Percentiles rank a stretch among this genome's conserved stretches.
Evolutionary conservation across 2,329 filamentous ascomycete species (phyloP).

Genomic region (Ophiostoma montium): DNA sequence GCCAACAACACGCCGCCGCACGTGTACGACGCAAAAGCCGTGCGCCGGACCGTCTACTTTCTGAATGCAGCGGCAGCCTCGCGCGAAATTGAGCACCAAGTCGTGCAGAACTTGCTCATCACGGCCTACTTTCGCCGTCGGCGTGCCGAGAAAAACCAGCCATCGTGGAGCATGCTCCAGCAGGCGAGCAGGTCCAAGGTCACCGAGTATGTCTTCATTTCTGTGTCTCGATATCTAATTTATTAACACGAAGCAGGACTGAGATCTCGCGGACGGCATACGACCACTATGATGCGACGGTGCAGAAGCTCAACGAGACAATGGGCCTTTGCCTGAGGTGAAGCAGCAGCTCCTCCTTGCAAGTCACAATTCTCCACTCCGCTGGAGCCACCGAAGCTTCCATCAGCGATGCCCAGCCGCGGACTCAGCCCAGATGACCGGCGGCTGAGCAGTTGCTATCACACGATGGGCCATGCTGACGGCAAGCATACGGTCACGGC

Average conservation of each 20-base stretch:
- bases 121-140: conserved; percentile 28
- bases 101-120: conserved; percentile 54
- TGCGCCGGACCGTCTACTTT: conserved; percentile 57
- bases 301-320: conserved; percentile 60
- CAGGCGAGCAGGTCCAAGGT: conserved; percentile 4
- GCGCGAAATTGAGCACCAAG: conserved; percentile 54
- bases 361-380: neutral
- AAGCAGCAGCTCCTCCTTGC: conserved; percentile 6
- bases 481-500: too few species aligned
- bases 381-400: too few species aligned
- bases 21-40: conserved; percentile 33
- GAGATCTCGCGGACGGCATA: conserved; percentile 25
- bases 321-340: conserved; percentile 52
- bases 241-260: neutral
- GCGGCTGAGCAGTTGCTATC: too few species aligned
- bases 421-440: too few species aligned
- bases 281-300: conserved; percentile 52
- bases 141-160: conserved; percentile 14
- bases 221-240: neutral
- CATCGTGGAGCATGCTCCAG: conserved; percentile 15
- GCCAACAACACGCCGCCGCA: conserved; percentile 17
- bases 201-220: neutral
- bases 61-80: conserved; percentile 48
- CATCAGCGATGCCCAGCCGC: too few species aligned
- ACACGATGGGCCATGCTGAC: too few species aligned